Evolutionary conservation across 31 red algal species (phyloP), one percentile per base, ranked within the genome.

Genomic region (Endocladia muricata): DNA sequence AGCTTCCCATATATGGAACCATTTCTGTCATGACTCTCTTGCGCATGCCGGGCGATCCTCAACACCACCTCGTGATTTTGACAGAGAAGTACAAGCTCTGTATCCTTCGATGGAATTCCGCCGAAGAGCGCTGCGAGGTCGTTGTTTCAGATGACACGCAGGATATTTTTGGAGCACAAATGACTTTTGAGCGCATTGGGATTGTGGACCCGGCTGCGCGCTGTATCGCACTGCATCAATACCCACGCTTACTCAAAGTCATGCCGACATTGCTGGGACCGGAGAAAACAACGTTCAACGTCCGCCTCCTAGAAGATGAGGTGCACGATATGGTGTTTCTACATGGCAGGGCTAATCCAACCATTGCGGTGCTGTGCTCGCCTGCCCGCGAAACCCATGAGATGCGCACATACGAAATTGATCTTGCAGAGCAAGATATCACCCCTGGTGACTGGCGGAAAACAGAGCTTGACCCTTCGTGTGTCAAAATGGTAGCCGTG

Each of bases 281-380:
- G 28, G 91, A 94, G 29, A 81, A 76, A 30, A 80, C 68, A 22
- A 92, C 96, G 0, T 99, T 94, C 71, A 94, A 99, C 52, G 88
- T 99, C 22, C 89, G 96, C 9, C 77, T 90, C 4, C 32, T 89
- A n/a, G 96, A 93, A 21, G 92, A 78, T 25, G 29, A 55, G 22
- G 84, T 99, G 29, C 47, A 67, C 15, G 88, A 91, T 61, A 93
- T 99, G 77, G 85, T 83, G 22, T 99, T 99, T 65, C 66, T 99
- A 3, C 64, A 95, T 66, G 95, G 95, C 35, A 54, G 75, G 39
- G 25, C 61, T 39, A 83, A 81, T 37, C 95, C 95, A 22, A 94
- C 91, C 28, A 77, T 98, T 13, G 95, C 95, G 36, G 72, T 98
- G 0, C 70, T 98, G 1, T 87, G 82, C 61, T 29, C 56, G 8